A percentile compares a stretch with the other conserved stretches of the same genome.
phyloP scores from a whole-genome alignment of 2,329 filamentous ascomycete genomes.

The Pseudocercospora vitis region DNA sequence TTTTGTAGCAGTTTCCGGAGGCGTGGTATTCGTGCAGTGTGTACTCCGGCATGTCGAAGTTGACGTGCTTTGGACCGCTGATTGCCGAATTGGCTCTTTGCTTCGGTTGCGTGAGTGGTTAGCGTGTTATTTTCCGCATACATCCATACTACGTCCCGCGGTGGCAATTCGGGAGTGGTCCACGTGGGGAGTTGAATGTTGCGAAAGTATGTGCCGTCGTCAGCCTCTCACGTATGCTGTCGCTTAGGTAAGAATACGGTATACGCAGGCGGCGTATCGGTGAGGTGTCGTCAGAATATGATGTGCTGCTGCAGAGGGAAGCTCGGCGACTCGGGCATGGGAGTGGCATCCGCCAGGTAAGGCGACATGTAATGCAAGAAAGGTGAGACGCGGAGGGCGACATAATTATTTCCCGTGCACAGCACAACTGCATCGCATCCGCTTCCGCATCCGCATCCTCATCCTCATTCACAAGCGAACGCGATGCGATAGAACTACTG shows the following conservation, averaged over 20 bases:
- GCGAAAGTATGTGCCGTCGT: neutral
- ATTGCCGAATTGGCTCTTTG: neutral
- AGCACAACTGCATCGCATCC: no score
- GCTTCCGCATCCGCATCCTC: neutral
- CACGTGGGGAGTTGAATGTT: neutral
- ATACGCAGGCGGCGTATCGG: neutral
- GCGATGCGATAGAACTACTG: no score
- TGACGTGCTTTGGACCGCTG: no score
- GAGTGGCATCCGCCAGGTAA: no score
- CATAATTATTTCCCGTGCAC: no score
- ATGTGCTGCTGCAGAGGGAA: neutral
- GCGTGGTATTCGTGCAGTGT: slow-evolving; percentile 16
- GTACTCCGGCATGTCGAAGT: slow-evolving; percentile 9
- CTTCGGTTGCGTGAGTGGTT: neutral
- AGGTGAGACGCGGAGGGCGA: no score
- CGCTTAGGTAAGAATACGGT: neutral
- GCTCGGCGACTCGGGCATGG: no score
- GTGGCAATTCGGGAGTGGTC: neutral
- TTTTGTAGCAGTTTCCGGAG: slow-evolving; percentile 25
- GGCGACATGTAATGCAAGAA: no score
- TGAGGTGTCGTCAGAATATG: neutral
- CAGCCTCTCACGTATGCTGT: no score
- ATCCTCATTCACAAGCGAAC: no score
- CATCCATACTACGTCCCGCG: neutral
- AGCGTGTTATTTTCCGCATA: no score